phyloP scores from a whole-genome alignment of 306 rosid genomes.

The Gynostemma pentaphyllum region DNA sequence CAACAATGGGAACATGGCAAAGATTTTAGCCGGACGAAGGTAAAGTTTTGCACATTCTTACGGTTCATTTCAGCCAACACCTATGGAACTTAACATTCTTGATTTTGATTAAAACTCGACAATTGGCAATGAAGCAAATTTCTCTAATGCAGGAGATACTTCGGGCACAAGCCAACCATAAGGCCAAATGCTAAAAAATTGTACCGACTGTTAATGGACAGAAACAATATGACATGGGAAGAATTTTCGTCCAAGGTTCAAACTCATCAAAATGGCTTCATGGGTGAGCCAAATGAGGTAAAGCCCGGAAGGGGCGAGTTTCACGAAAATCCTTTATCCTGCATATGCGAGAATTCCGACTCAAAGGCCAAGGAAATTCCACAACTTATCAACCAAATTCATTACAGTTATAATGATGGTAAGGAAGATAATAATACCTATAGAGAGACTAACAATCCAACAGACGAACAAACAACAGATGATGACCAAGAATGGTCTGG shows the following conservation, averaged over 20 bases:
- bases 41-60: background rate
- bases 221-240: constrained; percentile 56
- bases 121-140: background rate
- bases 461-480: constrained; percentile 26
- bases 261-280: constrained; percentile 63
- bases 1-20: constrained; percentile 98
- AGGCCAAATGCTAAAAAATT: constrained; percentile 73
- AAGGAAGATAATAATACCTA: constrained; percentile 11
- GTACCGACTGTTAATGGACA: constrained; percentile 36
- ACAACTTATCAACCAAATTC: constrained; percentile 18
- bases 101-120: background rate
- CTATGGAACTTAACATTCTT: too few relatives aligned
- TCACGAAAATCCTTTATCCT: constrained; percentile 75
- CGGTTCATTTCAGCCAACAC: background rate
- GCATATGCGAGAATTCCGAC: constrained; percentile 49
- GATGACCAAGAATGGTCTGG: constrained; percentile 43
- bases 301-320: constrained; percentile 62
- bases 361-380: constrained; percentile 9
- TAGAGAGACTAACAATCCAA: constrained; percentile 13
- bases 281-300: constrained; percentile 85
- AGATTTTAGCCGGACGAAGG: constrained; percentile 91
- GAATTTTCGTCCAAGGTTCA: constrained; percentile 55
- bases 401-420: constrained; percentile 1
- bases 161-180: constrained; percentile 79
- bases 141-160: constrained; percentile 61